Conservation (phyloP, 116 monocot species). For the Phalaenopsis hybrid region DNA sequence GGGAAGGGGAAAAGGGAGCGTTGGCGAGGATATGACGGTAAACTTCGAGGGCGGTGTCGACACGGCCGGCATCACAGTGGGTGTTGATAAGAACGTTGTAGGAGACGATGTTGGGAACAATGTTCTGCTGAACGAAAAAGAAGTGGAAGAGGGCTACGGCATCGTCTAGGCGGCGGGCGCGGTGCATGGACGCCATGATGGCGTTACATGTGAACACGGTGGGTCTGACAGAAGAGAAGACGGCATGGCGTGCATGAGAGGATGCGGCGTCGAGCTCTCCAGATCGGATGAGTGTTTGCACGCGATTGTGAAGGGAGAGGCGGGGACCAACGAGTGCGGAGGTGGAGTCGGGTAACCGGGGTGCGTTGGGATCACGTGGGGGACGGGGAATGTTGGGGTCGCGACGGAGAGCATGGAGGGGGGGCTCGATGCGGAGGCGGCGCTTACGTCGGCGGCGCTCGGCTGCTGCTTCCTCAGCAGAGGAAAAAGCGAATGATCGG, state of each 20-base stretch:
- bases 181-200: constrained; percentile 54
- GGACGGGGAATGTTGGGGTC: constrained; percentile 57
- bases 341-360: constrained; percentile 80
- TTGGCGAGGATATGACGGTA: constrained; percentile 62
- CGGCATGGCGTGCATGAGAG: constrained; percentile 55
- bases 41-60: constrained; percentile 55
- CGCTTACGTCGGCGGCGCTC: constrained; percentile 88
- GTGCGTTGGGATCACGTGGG: constrained; percentile 60
- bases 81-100: constrained; percentile 78
- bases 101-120: constrained; percentile 80
- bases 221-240: constrained; percentile 63
- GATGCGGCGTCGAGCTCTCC: constrained; percentile 78
- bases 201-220: constrained; percentile 97
- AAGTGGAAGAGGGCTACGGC: constrained; percentile 52
- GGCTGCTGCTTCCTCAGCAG: constrained; percentile 90
- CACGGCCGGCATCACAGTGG: constrained; percentile 59
- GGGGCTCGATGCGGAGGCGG: constrained; percentile 82
- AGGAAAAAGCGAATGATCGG: constrained; percentile 78
- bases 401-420: constrained; percentile 71
- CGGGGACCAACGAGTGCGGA: constrained; percentile 79
- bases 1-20: constrained; percentile 89
- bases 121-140: constrained; percentile 61
- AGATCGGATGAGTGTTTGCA: constrained; percentile 70
- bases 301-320: constrained; percentile 83
- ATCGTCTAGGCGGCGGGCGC: constrained; percentile 48